phyloP scores from a whole-genome alignment of 2,329 filamentous ascomycete species.

The Teratosphaeriaceae sp. region DNA sequence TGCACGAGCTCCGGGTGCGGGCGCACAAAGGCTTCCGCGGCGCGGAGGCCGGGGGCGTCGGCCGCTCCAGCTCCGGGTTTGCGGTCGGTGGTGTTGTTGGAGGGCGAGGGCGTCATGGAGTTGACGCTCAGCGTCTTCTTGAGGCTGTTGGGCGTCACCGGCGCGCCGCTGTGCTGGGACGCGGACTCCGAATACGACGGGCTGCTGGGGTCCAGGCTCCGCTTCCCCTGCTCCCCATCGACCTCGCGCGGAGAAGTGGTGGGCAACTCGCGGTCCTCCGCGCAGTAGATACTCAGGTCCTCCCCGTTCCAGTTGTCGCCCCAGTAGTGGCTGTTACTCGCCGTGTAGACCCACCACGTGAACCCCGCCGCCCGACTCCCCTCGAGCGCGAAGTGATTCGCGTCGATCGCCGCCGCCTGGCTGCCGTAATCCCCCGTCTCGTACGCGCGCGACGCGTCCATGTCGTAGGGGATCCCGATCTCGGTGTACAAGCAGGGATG shows the following conservation, averaged over 20 bases:
- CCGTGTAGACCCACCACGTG: conserved; percentile 81
- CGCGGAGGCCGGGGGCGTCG: conserved; percentile 69
- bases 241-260: conserved; percentile 32
- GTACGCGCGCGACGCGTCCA: conserved; percentile 95
- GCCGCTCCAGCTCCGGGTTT: too few relatives aligned
- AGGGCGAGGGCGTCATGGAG: conserved; percentile 29
- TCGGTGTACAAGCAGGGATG: conserved; percentile 89
- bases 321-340: conserved; percentile 76
- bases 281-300: conserved; percentile 82
- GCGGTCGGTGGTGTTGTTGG: conserved; percentile 8
- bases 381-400: conserved; percentile 90
- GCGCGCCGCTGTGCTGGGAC: conserved; percentile 45
- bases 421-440: conserved; percentile 92
- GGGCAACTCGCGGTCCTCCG: conserved; percentile 65
- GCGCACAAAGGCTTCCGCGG: conserved; percentile 87
- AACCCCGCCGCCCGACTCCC: conserved; percentile 77
- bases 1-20: conserved; percentile 72
- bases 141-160: conserved; percentile 68
- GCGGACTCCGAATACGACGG: conserved; percentile 52
- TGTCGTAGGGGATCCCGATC: conserved; percentile 97
- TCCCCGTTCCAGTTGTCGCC: conserved; percentile 98
- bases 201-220: conserved; percentile 42
- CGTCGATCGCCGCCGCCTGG: conserved; percentile 87
- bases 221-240: conserved; percentile 36
- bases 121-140: conserved; percentile 62